A percentile compares a stretch with the other conserved stretches of the same genome.
These are phyloP conservation scores for Cucurbita maxima DNA, from an alignment of 306 rosid species.

Conservation along the genomic window DNA sequence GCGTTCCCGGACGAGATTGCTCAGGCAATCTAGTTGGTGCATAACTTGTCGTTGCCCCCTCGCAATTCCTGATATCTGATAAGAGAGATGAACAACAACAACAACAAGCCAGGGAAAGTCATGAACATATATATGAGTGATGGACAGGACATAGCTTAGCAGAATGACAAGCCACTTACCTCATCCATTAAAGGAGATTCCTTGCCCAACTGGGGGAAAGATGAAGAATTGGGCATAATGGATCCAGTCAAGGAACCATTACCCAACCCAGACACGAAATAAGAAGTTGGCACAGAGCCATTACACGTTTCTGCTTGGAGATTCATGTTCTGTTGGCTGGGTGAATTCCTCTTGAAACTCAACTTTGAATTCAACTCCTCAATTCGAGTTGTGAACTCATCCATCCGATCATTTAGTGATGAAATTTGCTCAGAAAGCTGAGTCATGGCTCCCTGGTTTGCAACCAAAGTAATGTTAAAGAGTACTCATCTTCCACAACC, in stretches of 20 bases:
- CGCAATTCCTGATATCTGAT: constrained; percentile 45
- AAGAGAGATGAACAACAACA: background rate
- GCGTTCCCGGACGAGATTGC: constrained; percentile 43
- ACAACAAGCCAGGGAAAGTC: background rate
- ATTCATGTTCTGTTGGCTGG: constrained; percentile 69
- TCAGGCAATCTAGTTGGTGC: constrained; percentile 71
- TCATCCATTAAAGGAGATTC: constrained; percentile 62
- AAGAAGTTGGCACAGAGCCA: constrained; percentile 71
- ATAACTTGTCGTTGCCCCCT: constrained; percentile 74
- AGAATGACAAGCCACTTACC: constrained; percentile 29
- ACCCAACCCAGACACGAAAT: constrained; percentile 49
- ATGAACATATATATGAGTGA: background rate
- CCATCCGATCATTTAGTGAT: constrained; percentile 87
- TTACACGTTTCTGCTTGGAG: constrained; percentile 69
- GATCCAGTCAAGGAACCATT: constrained; percentile 58
- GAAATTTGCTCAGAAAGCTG: constrained; percentile 87
- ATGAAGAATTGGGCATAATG: constrained; percentile 52
- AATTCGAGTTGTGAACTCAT: constrained; percentile 66
- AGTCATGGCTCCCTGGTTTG: constrained; percentile 34
- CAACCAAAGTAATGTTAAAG: background rate
- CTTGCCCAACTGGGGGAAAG: constrained; percentile 59
- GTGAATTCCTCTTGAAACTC: constrained; percentile 27
- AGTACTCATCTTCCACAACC: background rate
- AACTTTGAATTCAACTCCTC: constrained; percentile 83
- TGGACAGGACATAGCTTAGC: background rate